Percentiles rank a stretch among this genome's conserved stretches.
These are phyloP conservation scores for Mycena rosella DNA, from an alignment of 768 basidiomycete species.

Conservation along the genomic window DNA sequence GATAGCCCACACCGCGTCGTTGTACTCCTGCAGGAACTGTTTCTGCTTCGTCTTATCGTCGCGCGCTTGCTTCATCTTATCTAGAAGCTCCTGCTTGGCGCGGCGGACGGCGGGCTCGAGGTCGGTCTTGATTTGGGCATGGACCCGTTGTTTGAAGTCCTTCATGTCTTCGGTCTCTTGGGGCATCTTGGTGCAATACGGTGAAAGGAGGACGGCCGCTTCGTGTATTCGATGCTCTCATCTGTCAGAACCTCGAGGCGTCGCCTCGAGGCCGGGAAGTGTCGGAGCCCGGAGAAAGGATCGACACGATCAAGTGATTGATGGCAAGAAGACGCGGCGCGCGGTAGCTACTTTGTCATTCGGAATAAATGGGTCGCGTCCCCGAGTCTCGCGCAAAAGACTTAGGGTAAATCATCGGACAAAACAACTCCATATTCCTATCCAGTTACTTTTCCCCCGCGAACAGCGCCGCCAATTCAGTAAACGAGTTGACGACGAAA, in stretches of 20 bases:
- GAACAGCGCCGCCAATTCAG: slow-evolving; percentile 55
- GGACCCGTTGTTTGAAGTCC: slow-evolving; percentile 32
- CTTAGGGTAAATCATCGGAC: no score
- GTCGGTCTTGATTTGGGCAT: slow-evolving; percentile 31
- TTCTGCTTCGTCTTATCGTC: slow-evolving; percentile 32
- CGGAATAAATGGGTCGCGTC: no score
- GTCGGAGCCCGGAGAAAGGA: neutral
- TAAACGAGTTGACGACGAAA: slow-evolving; percentile 63
- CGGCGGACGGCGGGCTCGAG: slow-evolving; percentile 28
- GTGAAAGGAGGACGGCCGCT: slow-evolving; percentile 9
- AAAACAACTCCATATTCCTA: no score
- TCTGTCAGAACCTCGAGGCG: slow-evolving; percentile 30
- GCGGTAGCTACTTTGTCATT: no score
- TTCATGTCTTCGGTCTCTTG: slow-evolving; percentile 31
- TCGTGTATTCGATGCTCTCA: slow-evolving; percentile 20
- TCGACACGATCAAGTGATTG: slow-evolving; percentile 20
- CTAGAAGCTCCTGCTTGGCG: slow-evolving; percentile 29
- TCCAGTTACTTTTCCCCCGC: neutral
- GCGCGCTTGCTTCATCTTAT: slow-evolving; percentile 32
- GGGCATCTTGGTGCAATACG: slow-evolving; percentile 10
- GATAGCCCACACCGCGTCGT: slow-evolving; percentile 24
- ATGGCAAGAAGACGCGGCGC: neutral
- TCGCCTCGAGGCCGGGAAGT: slow-evolving; percentile 25
- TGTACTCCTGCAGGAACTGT: slow-evolving; percentile 32
- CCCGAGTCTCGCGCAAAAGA: no score